Conservation (phyloP, 2,329 filamentous ascomycete genomes). For the Monilinia fructigena region DNA sequence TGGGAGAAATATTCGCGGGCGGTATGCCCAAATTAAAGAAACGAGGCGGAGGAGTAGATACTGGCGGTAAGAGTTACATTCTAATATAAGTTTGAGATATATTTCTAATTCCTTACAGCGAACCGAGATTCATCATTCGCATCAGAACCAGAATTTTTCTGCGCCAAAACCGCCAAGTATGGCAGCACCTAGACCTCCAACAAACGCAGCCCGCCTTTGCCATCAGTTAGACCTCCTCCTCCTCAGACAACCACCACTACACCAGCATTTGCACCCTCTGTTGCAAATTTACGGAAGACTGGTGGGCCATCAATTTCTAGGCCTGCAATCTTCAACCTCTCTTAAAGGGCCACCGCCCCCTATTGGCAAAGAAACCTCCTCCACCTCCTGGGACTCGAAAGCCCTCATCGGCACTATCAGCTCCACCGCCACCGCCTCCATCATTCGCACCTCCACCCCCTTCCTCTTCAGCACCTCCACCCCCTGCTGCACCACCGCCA, state of each 20-base stretch:
- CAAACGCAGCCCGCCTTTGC: slow-evolving; percentile 52
- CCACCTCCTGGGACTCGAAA: slow-evolving; percentile 60
- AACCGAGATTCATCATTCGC: slow-evolving; percentile 70
- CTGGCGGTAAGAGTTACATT: slow-evolving; percentile 53
- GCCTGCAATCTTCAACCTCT: slow-evolving; percentile 59
- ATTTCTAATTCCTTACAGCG: slow-evolving; percentile 46
- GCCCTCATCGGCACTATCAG: slow-evolving; percentile 46
- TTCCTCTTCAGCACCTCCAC: slow-evolving; percentile 39
- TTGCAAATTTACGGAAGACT: slow-evolving; percentile 61
- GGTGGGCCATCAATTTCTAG: slow-evolving; percentile 51
- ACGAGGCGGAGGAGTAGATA: slow-evolving; percentile 75
- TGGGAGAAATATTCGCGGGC: slow-evolving; percentile 85
- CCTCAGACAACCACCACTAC: slow-evolving; percentile 48
- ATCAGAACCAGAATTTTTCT: slow-evolving; percentile 74
- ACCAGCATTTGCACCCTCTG: slow-evolving; percentile 52
- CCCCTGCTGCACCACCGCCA: slow-evolving; percentile 40
- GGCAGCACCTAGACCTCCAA: slow-evolving; percentile 58
- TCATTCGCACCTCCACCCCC: slow-evolving; percentile 39
- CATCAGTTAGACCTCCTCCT: slow-evolving; percentile 43
- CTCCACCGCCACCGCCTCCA: slow-evolving; percentile 42
- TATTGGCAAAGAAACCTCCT: slow-evolving; percentile 74
- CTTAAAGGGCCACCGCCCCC: slow-evolving; percentile 72
- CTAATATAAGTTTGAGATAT: background rate
- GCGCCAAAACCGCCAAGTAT: slow-evolving; percentile 57
- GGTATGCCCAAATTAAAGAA: slow-evolving; percentile 96